Base-by-base conservation (phyloP, 2,329 filamentous ascomycete genomes). In the Tolypocladium ovalisporum region DNA sequence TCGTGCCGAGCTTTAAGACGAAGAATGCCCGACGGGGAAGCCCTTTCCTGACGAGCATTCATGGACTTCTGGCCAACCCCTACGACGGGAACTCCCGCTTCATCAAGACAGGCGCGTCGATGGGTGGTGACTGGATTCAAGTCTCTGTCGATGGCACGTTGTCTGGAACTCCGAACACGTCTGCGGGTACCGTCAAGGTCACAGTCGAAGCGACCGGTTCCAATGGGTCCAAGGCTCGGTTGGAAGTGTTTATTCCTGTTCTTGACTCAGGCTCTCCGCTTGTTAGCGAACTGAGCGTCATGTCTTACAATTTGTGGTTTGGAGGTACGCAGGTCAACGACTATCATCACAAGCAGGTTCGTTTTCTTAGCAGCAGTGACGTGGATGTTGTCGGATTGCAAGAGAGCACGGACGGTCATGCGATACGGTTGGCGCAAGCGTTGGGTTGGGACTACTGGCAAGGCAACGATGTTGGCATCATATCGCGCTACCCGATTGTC, bases 311-410 rank as follows among this genome's bases (percentile, higher is more conserved):
- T 62, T 61, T 75, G 44, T 75, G 73, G 73, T 62, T 67, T 44
- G 71, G 71, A 7, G 73, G 73, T 32, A 67, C 67, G 1, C 57
- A 63, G 7, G 68, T 75, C n/a, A 67, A 67, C 49, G 59, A 70
- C 62, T 73, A 71, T 59, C 71, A 74, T 56, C 63, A 65, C 39
- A 75, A 75, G 63, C 72, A 75, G 58, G 62, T 75, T 15, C 63
- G 61, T 1, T 73, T 72, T 63, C 64, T 75, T 7, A 61, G 63
- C 22, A 61, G 63, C 1, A 64, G 54, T 8, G 66, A 67, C 19
- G 65, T 63, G 3, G 73, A 75, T 36, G 59, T 75, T 2, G 66
- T 74, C 15, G 72, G 69, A 5, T 61, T 75, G 15, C 73, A 75
- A 58, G 73, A 75, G 59, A 68, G 67, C 37, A 60, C 60, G 3